Conservation (phyloP, 495 filamentous ascomycete species). For the Trichocladium uniseriatum region DNA sequence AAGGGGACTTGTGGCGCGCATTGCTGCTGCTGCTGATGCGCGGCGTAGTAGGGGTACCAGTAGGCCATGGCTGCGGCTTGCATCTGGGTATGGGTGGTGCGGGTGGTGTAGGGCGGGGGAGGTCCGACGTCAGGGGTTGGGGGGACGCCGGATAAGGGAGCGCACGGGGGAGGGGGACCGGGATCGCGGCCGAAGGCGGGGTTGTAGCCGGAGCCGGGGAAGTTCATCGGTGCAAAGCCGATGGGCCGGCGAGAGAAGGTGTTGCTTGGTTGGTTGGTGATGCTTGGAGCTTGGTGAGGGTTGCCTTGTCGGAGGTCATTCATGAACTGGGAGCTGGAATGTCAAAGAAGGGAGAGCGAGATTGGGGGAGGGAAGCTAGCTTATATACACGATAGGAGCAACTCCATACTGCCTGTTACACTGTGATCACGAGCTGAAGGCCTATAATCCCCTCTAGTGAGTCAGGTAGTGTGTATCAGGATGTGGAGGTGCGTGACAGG, state of each 20-base stretch:
- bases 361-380: neutral
- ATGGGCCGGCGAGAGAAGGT: neutral
- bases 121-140: neutral
- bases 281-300: conserved; percentile 2
- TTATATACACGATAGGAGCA: neutral
- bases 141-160: neutral
- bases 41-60: neutral
- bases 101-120: conserved; percentile 8
- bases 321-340: neutral
- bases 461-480: neutral
- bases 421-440: neutral
- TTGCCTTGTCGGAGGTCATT: neutral
- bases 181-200: conserved; percentile 19
- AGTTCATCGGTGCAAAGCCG: neutral
- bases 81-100: neutral
- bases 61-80: neutral
- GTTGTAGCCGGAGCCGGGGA: conserved; percentile 16
- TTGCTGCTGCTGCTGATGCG: too few relatives aligned
- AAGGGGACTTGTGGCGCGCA: too few relatives aligned
- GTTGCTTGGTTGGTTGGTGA: neutral
- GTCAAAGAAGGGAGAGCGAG: neutral
- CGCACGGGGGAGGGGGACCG: conserved; percentile 16
- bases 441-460: neutral
- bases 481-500: neutral
- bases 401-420: neutral